Evolutionary conservation across 495 filamentous ascomycete genomes (phyloP), one percentile per base, ranked within the genome.

Genomic region (Penicillium riverlandense): DNA sequence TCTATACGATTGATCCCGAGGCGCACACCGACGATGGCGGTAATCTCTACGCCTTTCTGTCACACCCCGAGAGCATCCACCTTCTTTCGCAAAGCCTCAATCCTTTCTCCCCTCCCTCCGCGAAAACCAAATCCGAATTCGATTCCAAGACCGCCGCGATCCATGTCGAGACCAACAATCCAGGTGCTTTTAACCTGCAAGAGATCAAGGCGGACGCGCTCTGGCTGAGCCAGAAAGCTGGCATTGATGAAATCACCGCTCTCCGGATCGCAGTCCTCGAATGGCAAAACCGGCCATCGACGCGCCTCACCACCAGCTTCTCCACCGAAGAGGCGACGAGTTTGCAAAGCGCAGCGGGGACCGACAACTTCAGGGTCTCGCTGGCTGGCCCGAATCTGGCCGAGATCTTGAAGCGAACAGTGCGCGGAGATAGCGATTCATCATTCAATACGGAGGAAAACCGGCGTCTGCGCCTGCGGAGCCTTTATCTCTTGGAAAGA

Each of bases 111-210:
- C 52, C 72, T 2, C 82, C 61, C 48, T 78, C 72, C 37, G 50
- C 69, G 46, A 80, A 76, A 54, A 73, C 78, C 6, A 91, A 84
- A 60, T 59, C 72, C 36, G 80, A 79, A 16, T 95, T 95, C 58
- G 86, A 91, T 43, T 88, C 83, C 34, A 90, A 82, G 63, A 96
- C 89, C 1, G 84, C 91, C 12, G 82, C 90, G n/a, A 94, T 96
- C 41, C 84, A 95, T 59, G 82, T 90, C 36, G 77, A 85, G 16
- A 84, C 86, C 6, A 76, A 78, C 8, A 66, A 79, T 15, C 79
- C 81, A 50, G 75, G 78, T 11, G 74, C 75, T 27, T 88, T 84
- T 61, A 75, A 90, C 54, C 74, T 96, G 38, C 79, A 84, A 16
- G 75, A 88, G 62, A 82, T 97, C 55, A 95, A 94, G 63, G 76